These are phyloP conservation scores for Quercus parvula DNA, from an alignment of 306 rosid genomes.

Conservation along the genomic window DNA sequence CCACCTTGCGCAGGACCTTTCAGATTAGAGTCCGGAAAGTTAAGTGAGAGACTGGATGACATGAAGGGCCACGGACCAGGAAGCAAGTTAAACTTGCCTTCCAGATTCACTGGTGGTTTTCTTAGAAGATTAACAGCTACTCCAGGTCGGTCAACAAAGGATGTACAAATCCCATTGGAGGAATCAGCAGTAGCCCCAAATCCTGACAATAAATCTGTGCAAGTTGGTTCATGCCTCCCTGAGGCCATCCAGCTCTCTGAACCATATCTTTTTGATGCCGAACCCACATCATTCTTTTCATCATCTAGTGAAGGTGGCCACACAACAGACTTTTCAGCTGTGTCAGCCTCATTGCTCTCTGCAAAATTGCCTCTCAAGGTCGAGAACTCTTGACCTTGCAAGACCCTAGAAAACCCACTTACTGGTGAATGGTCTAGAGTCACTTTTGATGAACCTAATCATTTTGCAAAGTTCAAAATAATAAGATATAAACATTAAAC, in stretches of 20 bases:
- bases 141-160: constrained; percentile 41
- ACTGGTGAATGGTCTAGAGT: constrained; percentile 60
- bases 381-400: constrained; percentile 98
- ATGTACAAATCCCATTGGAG: constrained; percentile 24
- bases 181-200: constrained; percentile 53
- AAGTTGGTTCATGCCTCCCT: constrained; percentile 70
- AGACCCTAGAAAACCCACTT: constrained; percentile 77
- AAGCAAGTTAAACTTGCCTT: constrained; percentile 52
- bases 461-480: not conserved
- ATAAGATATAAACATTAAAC: not conserved
- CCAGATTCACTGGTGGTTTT: constrained; percentile 51
- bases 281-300: constrained; percentile 53
- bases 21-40: constrained; percentile 47
- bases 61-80: constrained; percentile 49
- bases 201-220: constrained; percentile 79
- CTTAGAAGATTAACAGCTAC: constrained; percentile 38
- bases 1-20: constrained; percentile 51
- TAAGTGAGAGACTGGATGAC: constrained; percentile 58
- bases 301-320: constrained; percentile 62
- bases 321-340: constrained; percentile 59
- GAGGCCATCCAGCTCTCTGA: constrained; percentile 60
- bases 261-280: constrained; percentile 62
- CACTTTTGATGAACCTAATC: constrained; percentile 54
- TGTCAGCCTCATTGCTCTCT: constrained; percentile 54
- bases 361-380: constrained; percentile 67